Evolutionary conservation across 352 stramenopile genomes (phyloP).

Genomic region (Phytophthora colocasiae): DNA sequence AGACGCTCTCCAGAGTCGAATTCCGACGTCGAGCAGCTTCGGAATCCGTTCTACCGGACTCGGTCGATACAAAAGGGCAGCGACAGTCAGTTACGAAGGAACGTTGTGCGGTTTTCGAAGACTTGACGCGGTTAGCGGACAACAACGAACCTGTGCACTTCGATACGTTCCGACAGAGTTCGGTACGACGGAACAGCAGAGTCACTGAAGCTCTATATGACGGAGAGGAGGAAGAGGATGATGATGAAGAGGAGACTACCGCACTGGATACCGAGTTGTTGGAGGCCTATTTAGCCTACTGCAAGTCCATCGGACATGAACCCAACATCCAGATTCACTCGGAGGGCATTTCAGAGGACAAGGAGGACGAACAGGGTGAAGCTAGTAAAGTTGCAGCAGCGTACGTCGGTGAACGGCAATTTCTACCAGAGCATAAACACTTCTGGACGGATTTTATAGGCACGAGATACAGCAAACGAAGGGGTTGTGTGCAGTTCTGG

Average conservation of each 20-base stretch:
- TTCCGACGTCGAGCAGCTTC: conserved; percentile 27
- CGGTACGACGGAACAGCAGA: conserved; percentile 19
- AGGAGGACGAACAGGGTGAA: conserved; percentile 37
- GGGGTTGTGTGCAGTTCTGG: conserved; percentile 40
- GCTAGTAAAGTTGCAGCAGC: conserved; percentile 20
- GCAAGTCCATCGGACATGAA: conserved; percentile 87
- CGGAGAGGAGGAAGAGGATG: neutral
- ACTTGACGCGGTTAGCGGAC: conserved; percentile 57
- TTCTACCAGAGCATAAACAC: conserved; percentile 42
- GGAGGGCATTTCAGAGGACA: conserved; percentile 74
- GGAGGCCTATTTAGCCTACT: conserved; percentile 94
- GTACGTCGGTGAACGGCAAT: conserved; percentile 34
- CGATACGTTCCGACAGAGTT: conserved; percentile 50
- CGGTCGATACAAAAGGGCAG: neutral
- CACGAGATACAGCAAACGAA: conserved; percentile 44
- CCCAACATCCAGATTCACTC: conserved; percentile 80
- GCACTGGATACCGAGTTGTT: conserved; percentile 93
- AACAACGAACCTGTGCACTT: conserved; percentile 58
- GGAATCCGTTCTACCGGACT: conserved; percentile 12
- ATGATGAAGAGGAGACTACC: conserved; percentile 50
- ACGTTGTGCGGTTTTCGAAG: conserved; percentile 50
- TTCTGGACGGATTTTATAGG: conserved; percentile 57
- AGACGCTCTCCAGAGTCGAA: conserved; percentile 26
- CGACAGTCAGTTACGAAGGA: conserved; percentile 33
- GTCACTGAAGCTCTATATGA: conserved; percentile 10